Conservation (phyloP, 352 stramenopile species). For the Phytophthora vignae region DNA sequence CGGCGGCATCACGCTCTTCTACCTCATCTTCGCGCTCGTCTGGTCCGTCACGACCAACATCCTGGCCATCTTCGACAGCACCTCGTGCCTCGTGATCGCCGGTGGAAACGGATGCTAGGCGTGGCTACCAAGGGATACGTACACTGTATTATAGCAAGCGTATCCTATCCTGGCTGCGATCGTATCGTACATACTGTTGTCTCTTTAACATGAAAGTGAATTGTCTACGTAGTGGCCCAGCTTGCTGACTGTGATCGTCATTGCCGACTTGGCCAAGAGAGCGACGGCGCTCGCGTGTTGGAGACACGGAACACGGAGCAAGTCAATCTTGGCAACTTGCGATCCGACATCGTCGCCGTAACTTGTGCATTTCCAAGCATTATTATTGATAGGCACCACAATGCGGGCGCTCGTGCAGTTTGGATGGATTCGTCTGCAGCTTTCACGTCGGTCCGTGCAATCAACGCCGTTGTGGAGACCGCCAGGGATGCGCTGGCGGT, state of each 20-base stretch:
- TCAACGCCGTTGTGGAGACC: conserved; percentile 20
- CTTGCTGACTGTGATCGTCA: conserved; percentile 14
- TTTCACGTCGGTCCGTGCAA: conserved; percentile 8
- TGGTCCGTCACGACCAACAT: conserved; percentile 43
- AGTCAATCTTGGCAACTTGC: not conserved
- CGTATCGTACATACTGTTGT: not conserved
- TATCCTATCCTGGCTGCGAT: conserved; percentile 1
- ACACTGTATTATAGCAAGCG: not conserved
- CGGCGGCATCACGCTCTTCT: conserved; percentile 39
- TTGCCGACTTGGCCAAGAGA: not conserved
- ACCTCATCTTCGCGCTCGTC: conserved; percentile 41
- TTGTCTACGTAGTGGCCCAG: conserved; percentile 1
- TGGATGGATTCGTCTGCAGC: too few species aligned
- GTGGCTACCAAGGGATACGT: not conserved
- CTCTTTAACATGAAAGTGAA: conserved; percentile 20
- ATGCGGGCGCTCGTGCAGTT: too few species aligned
- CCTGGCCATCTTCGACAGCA: conserved; percentile 40
- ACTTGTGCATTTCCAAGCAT: not conserved
- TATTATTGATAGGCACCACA: too few species aligned
- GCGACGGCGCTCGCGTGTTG: too few species aligned
- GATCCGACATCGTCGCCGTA: too few species aligned
- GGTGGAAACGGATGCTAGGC: conserved; percentile 48
- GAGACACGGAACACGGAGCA: not conserved
- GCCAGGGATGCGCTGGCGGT: conserved; percentile 22
- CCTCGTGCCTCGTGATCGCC: conserved; percentile 45